A percentile compares a stretch with the other conserved stretches of the same genome.
These are phyloP conservation scores for Brassica rapa DNA, from an alignment of 345 rosid genomes.

Conservation along the genomic window DNA sequence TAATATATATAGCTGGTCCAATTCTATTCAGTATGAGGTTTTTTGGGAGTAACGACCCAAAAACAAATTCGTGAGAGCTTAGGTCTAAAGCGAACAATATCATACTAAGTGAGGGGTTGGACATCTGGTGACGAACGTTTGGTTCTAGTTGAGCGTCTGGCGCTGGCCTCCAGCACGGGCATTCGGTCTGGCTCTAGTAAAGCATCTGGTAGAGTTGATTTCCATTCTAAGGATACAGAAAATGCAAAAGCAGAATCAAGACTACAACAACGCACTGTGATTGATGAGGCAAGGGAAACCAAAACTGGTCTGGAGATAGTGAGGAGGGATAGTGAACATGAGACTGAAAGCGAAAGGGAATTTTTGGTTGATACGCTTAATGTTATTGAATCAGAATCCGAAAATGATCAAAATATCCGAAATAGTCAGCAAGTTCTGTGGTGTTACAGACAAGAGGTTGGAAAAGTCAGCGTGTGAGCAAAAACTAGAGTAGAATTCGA, in stretches of 20 bases:
- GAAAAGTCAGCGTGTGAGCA: constrained; percentile 28
- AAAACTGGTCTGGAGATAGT: constrained; percentile 45
- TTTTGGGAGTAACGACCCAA: no score
- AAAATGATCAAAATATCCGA: constrained; percentile 31
- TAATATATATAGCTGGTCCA: no score
- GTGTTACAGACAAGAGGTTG: constrained; percentile 9
- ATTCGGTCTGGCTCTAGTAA: no score
- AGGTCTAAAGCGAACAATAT: no score
- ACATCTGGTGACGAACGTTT: no score
- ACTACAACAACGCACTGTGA: constrained; percentile 47
- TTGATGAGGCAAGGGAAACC: constrained; percentile 61
- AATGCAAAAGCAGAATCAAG: constrained; percentile 35
- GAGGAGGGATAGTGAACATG: constrained; percentile 51
- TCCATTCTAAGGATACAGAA: constrained; percentile 31
- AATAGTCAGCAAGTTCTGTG: constrained; percentile 23
- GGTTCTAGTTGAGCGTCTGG: no score
- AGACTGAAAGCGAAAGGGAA: constrained; percentile 81
- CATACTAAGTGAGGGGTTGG: no score
- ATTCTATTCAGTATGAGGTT: no score
- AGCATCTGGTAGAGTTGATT: constrained; percentile 15
- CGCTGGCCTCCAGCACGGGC: no score
- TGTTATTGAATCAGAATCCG: constrained; percentile 67
- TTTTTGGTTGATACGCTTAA: constrained; percentile 13
- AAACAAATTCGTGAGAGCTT: no score
- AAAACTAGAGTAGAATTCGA: constrained; percentile 12